Evolutionary conservation across 176 grass and related monocot species (phyloP), one percentile per base, ranked within the genome.

Genomic region (Luzula sylvatica): DNA sequence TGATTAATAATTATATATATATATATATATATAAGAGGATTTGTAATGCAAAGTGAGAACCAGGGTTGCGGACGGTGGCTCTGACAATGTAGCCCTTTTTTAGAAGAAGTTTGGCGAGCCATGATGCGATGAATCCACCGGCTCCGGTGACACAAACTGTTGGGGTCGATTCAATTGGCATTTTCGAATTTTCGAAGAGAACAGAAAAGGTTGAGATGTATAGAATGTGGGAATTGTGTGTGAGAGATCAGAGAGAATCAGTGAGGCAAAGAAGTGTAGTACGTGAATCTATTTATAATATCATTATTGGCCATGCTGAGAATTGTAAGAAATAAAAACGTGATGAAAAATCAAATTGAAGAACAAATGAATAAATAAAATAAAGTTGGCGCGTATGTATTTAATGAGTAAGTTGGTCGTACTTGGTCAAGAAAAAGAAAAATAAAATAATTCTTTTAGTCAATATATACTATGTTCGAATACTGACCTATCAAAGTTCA

Each of bases 111-210:
- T 77, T 71, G 8, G 70, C 74, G 25, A 77, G 58, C 66, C 74
- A 77, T 40, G 74, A 77, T 40, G 74, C 66, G 16, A 77, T 65
- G 66, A 70, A 77, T 42, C 74, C 74, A 38, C 74, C 66, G 14
- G 74, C 74, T 8, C 74, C 74, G 11, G 66, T 77, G 50, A 77
- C 56, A 68, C 74, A 70, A 13, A 77, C 66, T n/a, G 19, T 42
- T 15, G 7, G 24, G 16, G 14, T 48, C 12, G 48, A 21, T 19
- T 29, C 14, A 38, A 27, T 21, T 13, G 67, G 47, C 47, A 63
- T 63, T 5, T 29, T 30, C 12, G 26, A 35, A 9, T 35, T 9
- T 35, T n/a, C n/a, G n/a, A n/a, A 35, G 30, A 35, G 30, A 35
- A 9, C n/a, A 32, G 29, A 35, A 9, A 35, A 9, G 9, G 1